Base-by-base conservation (phyloP, 1,284 basidiomycete species). In the Sporisorium sorghi region DNA sequence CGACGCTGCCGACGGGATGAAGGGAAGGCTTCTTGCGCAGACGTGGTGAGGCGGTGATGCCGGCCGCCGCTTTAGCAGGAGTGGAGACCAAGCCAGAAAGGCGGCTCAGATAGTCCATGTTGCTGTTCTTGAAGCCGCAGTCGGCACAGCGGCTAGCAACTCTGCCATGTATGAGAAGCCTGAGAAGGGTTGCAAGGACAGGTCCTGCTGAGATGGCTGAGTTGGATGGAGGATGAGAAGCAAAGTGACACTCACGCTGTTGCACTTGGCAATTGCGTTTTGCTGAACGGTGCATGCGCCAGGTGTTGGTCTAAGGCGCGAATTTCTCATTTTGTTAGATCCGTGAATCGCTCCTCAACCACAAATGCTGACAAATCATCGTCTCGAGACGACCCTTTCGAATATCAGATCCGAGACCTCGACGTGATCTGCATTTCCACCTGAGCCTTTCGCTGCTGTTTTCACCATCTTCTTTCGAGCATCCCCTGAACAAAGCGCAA, bases 81-180 rank as follows among this genome's bases (percentile, higher is more conserved):
- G 74, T 64, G 19, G 58, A 33, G 12, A 76, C 74, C 35, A 76
- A 54, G 46, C 66, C 67, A 7, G 74, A 76, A 15, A 76, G 70
- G n/a, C 67, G 54, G 53, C 58, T 63, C 32, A 76, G 56, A 49
- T 72, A 72, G 23, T 76, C 73, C 73, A 76, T 76, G 5, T 39
- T 47, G 44, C 52, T 46, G 54, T 48, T 76, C 2, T 48, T 47
- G 50, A 60, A 47, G 55, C 53, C 54, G 42, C 67, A 21, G 35
- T 56, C 48, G 52, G 67, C 60, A 30, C 48, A 10, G 39, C 12
- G 10, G 26, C 28, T 17, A 2, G 21, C 10, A 14, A 15, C 9
- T 24, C 15, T 54, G 42, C 15, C 59, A 63, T 69, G 51, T 21
- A 55, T 19, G 21, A 15, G 23, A 23, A 17, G n/a, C 51, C 9